A percentile compares a stretch with the other conserved stretches of the same genome.
Evolutionary conservation across 2,329 filamentous ascomycete genomes (phyloP).

Genomic region (Colletotrichum kahawae): DNA sequence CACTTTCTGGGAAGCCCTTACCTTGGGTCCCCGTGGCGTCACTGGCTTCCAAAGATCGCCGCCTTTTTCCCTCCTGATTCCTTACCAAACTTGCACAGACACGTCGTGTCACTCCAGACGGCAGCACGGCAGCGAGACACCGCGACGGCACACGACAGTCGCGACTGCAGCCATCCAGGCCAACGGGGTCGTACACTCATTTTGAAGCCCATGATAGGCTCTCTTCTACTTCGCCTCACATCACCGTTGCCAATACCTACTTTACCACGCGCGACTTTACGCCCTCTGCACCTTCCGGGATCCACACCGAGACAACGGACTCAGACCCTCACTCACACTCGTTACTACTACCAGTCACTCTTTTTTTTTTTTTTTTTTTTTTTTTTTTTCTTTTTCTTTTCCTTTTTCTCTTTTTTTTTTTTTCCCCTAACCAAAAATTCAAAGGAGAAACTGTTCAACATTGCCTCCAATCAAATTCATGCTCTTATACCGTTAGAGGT

Average conservation of each 20-base stretch:
- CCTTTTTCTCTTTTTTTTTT: too few species aligned
- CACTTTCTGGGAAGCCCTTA: background rate
- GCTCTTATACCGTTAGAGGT: too few species aligned
- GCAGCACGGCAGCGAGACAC: slow-evolving; percentile 1
- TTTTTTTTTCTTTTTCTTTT: too few species aligned
- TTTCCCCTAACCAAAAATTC: too few species aligned
- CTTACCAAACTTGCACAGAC: slow-evolving; percentile 6
- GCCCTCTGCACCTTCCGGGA: background rate
- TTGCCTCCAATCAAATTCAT: too few species aligned
- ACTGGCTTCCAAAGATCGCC: slow-evolving; percentile 5
- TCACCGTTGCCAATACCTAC: background rate
- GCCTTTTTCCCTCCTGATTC: background rate
- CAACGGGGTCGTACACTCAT: background rate
- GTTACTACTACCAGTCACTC: background rate
- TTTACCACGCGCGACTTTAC: background rate
- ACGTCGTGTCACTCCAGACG: slow-evolving; percentile 2
- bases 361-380: background rate
- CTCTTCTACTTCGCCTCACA: background rate
- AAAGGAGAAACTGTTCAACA: too few species aligned
- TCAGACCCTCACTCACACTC: background rate
- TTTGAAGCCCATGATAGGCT: background rate
- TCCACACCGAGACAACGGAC: background rate
- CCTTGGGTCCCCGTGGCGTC: slow-evolving; percentile 8
- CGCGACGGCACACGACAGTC: background rate
- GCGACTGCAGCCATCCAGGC: background rate